These are phyloP conservation scores for Cytospora leucostoma DNA, from an alignment of 2,329 filamentous ascomycete genomes.

Conservation along the genomic window DNA sequence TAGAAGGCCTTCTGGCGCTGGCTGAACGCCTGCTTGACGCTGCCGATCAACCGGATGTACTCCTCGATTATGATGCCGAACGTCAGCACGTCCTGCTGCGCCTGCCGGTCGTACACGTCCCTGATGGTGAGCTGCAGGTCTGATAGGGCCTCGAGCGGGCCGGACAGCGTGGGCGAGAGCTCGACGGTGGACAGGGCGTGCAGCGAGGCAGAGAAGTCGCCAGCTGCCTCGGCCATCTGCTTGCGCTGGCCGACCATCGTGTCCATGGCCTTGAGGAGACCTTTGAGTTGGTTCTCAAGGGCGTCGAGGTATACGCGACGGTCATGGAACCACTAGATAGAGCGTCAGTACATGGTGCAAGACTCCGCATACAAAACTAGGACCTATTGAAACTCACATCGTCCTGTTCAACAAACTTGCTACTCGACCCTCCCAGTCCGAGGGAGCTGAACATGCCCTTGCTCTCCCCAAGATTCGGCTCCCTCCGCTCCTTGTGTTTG, in stretches of 20 bases:
- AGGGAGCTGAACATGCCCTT: constrained; percentile 91
- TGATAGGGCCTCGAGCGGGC: constrained; percentile 85
- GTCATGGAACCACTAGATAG: constrained; percentile 87
- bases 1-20: constrained; percentile 96
- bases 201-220: constrained; percentile 90
- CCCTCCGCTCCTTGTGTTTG: constrained; percentile 94
- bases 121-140: constrained; percentile 92
- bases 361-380: not conserved
- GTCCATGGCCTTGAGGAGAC: constrained; percentile 90
- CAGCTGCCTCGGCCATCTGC: constrained; percentile 87
- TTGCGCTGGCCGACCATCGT: constrained; percentile 90
- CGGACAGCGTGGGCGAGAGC: constrained; percentile 83
- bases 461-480: constrained; percentile 82
- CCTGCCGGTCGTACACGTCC: constrained; percentile 94
- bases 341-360: not conserved
- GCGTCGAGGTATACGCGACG: constrained; percentile 86
- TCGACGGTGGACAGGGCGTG: constrained; percentile 91
- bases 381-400: constrained; percentile 61
- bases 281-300: constrained; percentile 70
- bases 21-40: constrained; percentile 87
- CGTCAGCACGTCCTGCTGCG: constrained; percentile 93
- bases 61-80: constrained; percentile 98
- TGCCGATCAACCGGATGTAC: constrained; percentile 94
- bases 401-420: constrained; percentile 96
- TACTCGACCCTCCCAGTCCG: constrained; percentile 72